Conservation (phyloP, 192 early-diverging fungal species). For the Obelidium mucronatum region DNA sequence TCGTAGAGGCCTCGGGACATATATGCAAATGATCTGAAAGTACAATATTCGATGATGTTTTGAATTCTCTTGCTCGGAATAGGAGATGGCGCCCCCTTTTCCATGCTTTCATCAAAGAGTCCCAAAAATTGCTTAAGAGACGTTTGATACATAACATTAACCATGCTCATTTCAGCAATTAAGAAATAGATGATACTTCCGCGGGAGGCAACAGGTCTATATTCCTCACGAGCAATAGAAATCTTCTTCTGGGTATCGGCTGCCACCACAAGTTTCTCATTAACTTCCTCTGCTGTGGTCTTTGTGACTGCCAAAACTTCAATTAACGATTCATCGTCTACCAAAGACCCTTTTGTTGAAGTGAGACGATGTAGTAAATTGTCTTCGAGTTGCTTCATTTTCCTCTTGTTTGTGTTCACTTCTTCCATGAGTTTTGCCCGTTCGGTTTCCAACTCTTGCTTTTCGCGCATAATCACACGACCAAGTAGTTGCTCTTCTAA, state of each 20-base stretch:
- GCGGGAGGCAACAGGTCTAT: slow-evolving; percentile 66
- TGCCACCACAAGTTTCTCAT: slow-evolving; percentile 69
- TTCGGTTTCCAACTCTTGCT: slow-evolving; percentile 73
- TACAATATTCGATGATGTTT: slow-evolving; percentile 74
- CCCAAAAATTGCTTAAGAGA: slow-evolving; percentile 71
- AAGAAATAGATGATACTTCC: slow-evolving; percentile 72
- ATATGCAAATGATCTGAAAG: slow-evolving; percentile 66
- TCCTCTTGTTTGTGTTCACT: slow-evolving; percentile 70
- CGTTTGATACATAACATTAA: slow-evolving; percentile 73
- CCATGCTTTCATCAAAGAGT: slow-evolving; percentile 74
- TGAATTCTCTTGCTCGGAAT: slow-evolving; percentile 71
- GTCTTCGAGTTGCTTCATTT: slow-evolving; percentile 76
- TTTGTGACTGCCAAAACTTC: slow-evolving; percentile 71
- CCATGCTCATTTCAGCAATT: slow-evolving; percentile 75
- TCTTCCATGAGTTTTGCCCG: slow-evolving; percentile 70
- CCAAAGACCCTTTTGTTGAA: slow-evolving; percentile 69
- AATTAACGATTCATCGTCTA: slow-evolving; percentile 73
- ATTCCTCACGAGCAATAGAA: slow-evolving; percentile 68
- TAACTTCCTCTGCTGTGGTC: slow-evolving; percentile 70
- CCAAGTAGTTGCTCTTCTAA: slow-evolving; percentile 71
- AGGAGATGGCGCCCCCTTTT: slow-evolving; percentile 66
- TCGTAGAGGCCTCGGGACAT: slow-evolving; percentile 68
- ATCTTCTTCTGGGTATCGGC: slow-evolving; percentile 76
- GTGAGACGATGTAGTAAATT: slow-evolving; percentile 68
- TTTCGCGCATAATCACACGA: slow-evolving; percentile 71